phyloP scores from a whole-genome alignment of 345 rosid species.

The Eucalyptus cloeziana region DNA sequence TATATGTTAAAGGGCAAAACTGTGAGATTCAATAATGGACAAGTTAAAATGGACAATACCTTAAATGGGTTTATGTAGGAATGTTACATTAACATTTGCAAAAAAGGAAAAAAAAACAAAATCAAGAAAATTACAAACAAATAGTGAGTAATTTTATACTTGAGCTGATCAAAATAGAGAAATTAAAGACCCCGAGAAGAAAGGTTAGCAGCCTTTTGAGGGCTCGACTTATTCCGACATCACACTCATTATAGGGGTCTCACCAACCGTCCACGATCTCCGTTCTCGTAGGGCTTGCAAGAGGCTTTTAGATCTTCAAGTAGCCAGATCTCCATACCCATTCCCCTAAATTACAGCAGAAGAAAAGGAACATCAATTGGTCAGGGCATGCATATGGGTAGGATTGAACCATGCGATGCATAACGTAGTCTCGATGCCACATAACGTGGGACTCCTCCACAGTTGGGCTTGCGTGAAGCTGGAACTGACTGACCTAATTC shows the following conservation, averaged over 20 bases:
- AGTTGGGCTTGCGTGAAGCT: background rate
- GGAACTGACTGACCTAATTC: background rate
- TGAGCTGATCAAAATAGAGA: background rate
- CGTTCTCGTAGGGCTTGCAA: background rate
- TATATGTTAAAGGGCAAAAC: too few relatives aligned
- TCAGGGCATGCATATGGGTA: background rate
- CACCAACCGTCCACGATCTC: background rate
- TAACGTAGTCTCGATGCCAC: background rate
- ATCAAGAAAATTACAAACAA: background rate
- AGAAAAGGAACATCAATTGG: background rate
- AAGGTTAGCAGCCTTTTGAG: background rate
- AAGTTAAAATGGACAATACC: background rate
- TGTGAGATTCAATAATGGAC: fast-evolving
- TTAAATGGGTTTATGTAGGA: background rate
- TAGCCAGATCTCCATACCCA: background rate
- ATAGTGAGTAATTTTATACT: background rate
- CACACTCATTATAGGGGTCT: background rate
- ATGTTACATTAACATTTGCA: background rate
- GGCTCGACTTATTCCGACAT: background rate
- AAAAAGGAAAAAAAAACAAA: background rate
- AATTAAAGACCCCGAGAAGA: background rate
- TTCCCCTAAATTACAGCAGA: background rate
- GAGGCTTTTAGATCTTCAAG: background rate
- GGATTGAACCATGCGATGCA: background rate
- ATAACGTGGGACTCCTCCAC: background rate